Conservation (phyloP, 495 filamentous ascomycete genomes). For the Thermothielavioides terrestris region DNA sequence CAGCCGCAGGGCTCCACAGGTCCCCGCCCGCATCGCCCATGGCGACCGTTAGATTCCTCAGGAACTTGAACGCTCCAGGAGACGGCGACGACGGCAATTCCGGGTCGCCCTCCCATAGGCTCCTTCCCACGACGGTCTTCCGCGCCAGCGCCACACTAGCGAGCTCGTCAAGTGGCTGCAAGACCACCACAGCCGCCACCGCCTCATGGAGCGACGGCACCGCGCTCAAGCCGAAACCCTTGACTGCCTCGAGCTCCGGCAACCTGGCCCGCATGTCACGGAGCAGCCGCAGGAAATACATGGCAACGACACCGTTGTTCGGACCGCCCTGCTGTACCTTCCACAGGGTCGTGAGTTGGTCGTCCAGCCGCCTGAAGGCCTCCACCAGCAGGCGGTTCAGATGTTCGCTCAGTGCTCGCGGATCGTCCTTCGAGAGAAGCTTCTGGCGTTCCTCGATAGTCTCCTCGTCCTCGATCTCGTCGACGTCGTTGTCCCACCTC, state of each 20-base stretch:
- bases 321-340: conserved; percentile 33
- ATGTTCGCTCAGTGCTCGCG: conserved; percentile 50
- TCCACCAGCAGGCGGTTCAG: conserved; percentile 48
- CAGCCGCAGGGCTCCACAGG: conserved; percentile 71
- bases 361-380: conserved; percentile 53
- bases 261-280: conserved; percentile 62
- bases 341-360: conserved; percentile 42
- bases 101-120: conserved; percentile 72
- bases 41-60: conserved; percentile 52
- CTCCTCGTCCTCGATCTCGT: conserved; percentile 67
- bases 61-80: conserved; percentile 62
- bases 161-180: conserved; percentile 34
- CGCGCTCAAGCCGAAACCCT: conserved; percentile 39
- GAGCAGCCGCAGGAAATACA: conserved; percentile 68
- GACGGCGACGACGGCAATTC: conserved; percentile 75
- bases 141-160: conserved; percentile 26
- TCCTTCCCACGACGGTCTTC: conserved; percentile 40
- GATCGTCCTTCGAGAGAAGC: conserved; percentile 65
- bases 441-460: conserved; percentile 56
- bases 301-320: conserved; percentile 47
- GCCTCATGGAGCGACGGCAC: conserved; percentile 51
- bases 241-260: conserved; percentile 39
- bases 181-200: conserved; percentile 35
- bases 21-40: conserved; percentile 70
- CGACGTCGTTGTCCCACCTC: conserved; percentile 69